Evolutionary conservation across 257 asterid genomes (phyloP), one percentile per base, ranked within the genome.

Genomic region (Salvia hispanica): DNA sequence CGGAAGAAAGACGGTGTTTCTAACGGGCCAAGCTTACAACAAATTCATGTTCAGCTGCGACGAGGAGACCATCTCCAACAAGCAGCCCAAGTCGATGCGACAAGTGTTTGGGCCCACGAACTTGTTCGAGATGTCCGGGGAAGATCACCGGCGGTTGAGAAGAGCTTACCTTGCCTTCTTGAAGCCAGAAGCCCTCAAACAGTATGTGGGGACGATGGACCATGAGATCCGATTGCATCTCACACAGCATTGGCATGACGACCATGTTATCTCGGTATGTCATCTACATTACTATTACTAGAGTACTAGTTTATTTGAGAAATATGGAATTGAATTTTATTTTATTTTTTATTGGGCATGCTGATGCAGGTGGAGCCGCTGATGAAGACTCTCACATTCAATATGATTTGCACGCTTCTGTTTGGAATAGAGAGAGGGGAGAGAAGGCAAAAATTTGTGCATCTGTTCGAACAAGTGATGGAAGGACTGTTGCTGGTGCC

Each of bases 141-240:
- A 61, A 25, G 75, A 70, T 9, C 75, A 70, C 63, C 33, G n/a
- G 39, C 46, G 75, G 1, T 0, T 70, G 39, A 40, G 75, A 12
- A 63, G 47, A 28, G 75, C 75, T 11, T 33, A 59, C 34, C 11
- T 40, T 0, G 8, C 61, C 0, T 70, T 70, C 62, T 59, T 70
- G 74, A 60, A 70, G 75, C 75, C 69, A n/a, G 75, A 70, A 39
- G 69, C 75, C 25, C 69, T 70, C 11, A 70, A 70, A 6, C 69
- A 51, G 18, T 62, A 15, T 1, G 63, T 70, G 0, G 63, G 47
- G 0, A 70, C 9, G 11, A 70, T 70, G 39, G 75, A 70, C 43
- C 12, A 61, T 39, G 75, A 70, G 48, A 53, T 70, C 39, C 40
- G 69, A 51, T 40, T 70, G 47, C 75, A 70, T 7, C 56, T 70